phyloP scores from a whole-genome alignment of 1,284 basidiomycete genomes.

The Fomitopsis palustris region DNA sequence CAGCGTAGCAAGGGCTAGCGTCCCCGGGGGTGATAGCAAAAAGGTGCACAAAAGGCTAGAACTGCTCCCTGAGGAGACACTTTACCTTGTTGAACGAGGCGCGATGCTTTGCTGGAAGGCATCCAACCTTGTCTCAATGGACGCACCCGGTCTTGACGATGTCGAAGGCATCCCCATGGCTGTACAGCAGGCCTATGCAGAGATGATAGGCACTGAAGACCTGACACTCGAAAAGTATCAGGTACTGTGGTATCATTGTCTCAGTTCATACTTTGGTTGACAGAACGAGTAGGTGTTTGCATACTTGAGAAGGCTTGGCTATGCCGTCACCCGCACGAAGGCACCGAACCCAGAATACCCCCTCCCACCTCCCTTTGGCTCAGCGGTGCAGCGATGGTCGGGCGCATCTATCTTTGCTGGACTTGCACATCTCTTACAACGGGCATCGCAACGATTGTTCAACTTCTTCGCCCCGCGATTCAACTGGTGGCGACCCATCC shows the following conservation, averaged over 20 bases:
- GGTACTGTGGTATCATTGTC: constrained; percentile 36
- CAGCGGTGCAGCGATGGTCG: not conserved
- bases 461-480: constrained; percentile 27
- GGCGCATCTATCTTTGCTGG: constrained; percentile 27
- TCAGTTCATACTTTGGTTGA: not conserved
- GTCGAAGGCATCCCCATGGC: constrained; percentile 75
- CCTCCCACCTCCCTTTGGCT: constrained; percentile 35
- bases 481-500: constrained; percentile 62
- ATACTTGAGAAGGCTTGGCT: constrained; percentile 89
- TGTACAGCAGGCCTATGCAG: constrained; percentile 85
- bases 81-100: constrained; percentile 91
- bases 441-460: constrained; percentile 31
- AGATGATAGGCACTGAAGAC: constrained; percentile 78
- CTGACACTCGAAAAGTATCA: constrained; percentile 85
- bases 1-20: constrained; percentile 46
- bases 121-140: constrained; percentile 16
- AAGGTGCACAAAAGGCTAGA: constrained; percentile 66
- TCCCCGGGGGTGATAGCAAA: constrained; percentile 26
- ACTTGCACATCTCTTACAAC: constrained; percentile 34
- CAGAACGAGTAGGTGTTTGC: constrained; percentile 71
- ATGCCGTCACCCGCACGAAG: constrained; percentile 75
- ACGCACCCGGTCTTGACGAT: constrained; percentile 35
- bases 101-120: constrained; percentile 80
- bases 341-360: constrained; percentile 64
- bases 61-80: constrained; percentile 89